Percentiles rank a stretch among this genome's conserved stretches.
Evolutionary conservation across 306 rosid species (phyloP).

Genomic region (peach (Prunus persica)): Prunus_persica_NCBIv2 NC_034011.1:2534501-2535000

Average conservation of each 20-base stretch:
- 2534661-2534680: background rate
- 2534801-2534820: background rate
- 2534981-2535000: background rate
- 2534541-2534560: conserved; percentile 81
- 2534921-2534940: background rate
- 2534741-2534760: background rate
- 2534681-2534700: background rate
- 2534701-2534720: background rate
- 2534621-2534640: conserved; percentile 57
- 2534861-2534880: background rate
- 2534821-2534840: background rate
- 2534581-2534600: conserved; percentile 85
- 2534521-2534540: conserved; percentile 82
- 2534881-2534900: background rate
- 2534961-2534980: background rate
- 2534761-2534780: background rate
- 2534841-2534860: background rate
- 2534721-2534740: background rate
- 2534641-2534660: background rate
- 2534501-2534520: conserved; percentile 82
- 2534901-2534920: too few species aligned
- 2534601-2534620: conserved; percentile 76
- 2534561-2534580: conserved; percentile 78
- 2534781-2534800: background rate
- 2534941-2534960: background rate